Evolutionary conservation across 129 eudicot genomes (phyloP), one percentile per base, ranked within the genome.

Genomic region (Lactuca sativa): DNA sequence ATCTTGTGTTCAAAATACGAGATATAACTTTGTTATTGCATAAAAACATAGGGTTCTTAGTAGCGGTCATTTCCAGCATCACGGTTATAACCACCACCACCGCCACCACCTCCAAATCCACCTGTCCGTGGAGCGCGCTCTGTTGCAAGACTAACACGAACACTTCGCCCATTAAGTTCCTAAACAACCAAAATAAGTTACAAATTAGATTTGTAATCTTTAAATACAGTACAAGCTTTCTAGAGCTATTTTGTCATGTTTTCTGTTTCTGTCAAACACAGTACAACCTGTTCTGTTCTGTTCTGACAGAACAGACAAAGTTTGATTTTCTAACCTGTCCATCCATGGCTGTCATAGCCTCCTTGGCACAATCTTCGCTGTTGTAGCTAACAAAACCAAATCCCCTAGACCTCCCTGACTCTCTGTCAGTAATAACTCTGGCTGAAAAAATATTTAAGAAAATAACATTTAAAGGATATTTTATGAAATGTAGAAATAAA

Each of bases 401-500:
- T 14, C 96, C 96, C 81, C 89, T 86, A 0, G 96, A 89, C 70
- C 84, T 86, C 56, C 96, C 96, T 0, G 84, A 43, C 9, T 86
- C 88, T 82, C 92, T 81, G 73, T 89, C 92, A 0, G 77, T 82
- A 58, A 89, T 69, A 18, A 89, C 80, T 69, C 81, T 79, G 4
- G 90, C 96, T 89, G 85, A 56, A 47, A 47, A 43, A 9, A 47
- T 47, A 73, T 37, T 54, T 16, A 64, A 32, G 11, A 9, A 13
- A 59, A 11, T 32, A 17, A 2, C 3, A 9, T 16, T 25, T 62
- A 3, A 61, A 30, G 21, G 9, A 60, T 25, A 21, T 9, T 11
- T 62, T 31, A 40, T 12, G 25, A 37, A 2, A 21, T n/a, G 41
- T 7, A 58, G 37, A 10, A 61, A 25, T 25, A 25, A 25, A 25